Evolutionary conservation across 306 rosid genomes (phyloP).

Genomic region (Senna siamea): DNA sequence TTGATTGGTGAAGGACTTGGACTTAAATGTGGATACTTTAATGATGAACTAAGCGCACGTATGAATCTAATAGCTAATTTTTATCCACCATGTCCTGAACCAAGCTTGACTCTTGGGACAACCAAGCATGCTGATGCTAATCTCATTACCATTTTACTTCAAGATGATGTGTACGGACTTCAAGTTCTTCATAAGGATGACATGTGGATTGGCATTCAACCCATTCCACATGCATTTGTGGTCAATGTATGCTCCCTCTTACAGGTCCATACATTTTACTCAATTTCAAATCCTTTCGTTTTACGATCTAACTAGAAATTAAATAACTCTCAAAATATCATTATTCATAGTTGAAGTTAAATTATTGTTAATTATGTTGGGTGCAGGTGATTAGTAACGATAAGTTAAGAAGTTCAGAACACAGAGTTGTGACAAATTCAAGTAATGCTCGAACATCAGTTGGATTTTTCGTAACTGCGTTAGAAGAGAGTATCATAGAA

Average conservation of each 20-base stretch:
- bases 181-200: slow-evolving; percentile 21
- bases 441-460: slow-evolving; percentile 35
- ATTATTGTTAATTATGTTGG: no score
- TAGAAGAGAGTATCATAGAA: slow-evolving; percentile 36
- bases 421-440: slow-evolving; percentile 63
- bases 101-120: slow-evolving; percentile 14
- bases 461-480: slow-evolving; percentile 39
- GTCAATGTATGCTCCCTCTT: background rate
- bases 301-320: no score
- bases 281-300: background rate
- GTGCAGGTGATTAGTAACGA: slow-evolving; percentile 58
- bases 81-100: slow-evolving; percentile 22
- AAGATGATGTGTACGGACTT: slow-evolving; percentile 2
- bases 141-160: slow-evolving; percentile 1
- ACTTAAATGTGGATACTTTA: background rate
- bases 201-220: slow-evolving; percentile 12
- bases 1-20: slow-evolving; percentile 24
- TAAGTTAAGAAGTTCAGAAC: slow-evolving; percentile 52
- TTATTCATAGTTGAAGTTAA: no score
- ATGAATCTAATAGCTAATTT: background rate
- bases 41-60: background rate
- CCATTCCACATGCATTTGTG: slow-evolving; percentile 19
- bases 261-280: background rate
- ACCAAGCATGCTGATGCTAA: background rate
- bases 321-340: no score